A percentile compares a stretch with the other conserved stretches of the same genome.
These are phyloP conservation scores for Aspergillus persii DNA, from an alignment of 2,329 filamentous ascomycete genomes.

Conservation along the genomic window DNA sequence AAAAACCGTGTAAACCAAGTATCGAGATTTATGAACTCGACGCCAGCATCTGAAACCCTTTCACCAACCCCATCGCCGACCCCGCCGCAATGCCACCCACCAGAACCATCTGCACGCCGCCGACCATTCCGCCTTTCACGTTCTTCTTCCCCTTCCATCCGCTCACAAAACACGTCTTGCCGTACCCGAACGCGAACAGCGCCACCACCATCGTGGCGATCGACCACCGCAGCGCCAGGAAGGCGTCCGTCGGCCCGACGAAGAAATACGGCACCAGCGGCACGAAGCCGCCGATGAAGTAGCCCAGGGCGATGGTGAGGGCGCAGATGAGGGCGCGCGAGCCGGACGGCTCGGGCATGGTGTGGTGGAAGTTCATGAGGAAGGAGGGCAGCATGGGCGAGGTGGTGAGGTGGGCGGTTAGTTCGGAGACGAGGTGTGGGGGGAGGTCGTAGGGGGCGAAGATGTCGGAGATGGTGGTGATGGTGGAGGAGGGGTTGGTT, in stretches of 20 bases:
- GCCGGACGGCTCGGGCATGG: conserved; percentile 36
- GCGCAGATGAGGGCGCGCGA: conserved; percentile 40
- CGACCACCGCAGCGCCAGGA: conserved; percentile 67
- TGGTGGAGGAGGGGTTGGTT: conserved; percentile 29
- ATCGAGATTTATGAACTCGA: neutral
- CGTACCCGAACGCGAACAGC: conserved; percentile 52
- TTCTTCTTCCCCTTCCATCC: conserved; percentile 37
- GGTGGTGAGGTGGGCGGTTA: conserved; percentile 35
- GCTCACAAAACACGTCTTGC: conserved; percentile 45
- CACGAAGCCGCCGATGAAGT: conserved; percentile 46
- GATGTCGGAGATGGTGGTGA: conserved; percentile 35
- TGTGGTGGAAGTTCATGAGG: conserved; percentile 44
- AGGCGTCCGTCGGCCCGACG: conserved; percentile 73
- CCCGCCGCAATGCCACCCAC: conserved; percentile 40
- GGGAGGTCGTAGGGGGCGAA: conserved; percentile 41
- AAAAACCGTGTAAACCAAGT: too few relatives aligned
- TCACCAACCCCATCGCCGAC: conserved; percentile 42
- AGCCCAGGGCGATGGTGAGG: conserved; percentile 40
- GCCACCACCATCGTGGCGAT: conserved; percentile 52
- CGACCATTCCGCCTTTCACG: conserved; percentile 32
- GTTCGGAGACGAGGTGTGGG: conserved; percentile 32
- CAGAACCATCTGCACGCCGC: conserved; percentile 41
- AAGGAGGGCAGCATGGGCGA: conserved; percentile 39
- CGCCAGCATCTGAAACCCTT: conserved; percentile 36
- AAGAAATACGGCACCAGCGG: conserved; percentile 56